phyloP scores from a whole-genome alignment of 805 yeast genomes.

The Ascoidea tarda region DNA sequence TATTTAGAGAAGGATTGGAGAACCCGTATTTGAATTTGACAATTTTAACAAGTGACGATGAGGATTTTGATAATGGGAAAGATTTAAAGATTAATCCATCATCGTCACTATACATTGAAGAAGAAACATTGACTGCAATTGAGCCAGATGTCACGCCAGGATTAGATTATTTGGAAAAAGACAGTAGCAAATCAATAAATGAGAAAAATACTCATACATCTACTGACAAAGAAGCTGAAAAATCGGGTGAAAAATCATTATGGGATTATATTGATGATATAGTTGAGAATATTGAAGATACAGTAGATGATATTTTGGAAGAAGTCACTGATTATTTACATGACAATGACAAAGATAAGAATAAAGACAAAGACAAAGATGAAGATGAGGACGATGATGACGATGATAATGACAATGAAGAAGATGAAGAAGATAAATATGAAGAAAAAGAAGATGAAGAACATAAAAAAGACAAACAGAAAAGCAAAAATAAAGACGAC shows the following conservation, averaged over 20 bases:
- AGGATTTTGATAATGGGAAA: conserved; percentile 7
- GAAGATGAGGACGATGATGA: conserved; percentile 10
- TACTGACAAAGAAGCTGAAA: conserved; percentile 1
- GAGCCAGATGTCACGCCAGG: background rate
- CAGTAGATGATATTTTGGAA: conserved; percentile 8
- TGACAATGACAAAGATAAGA: conserved; percentile 2
- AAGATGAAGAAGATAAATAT: conserved; percentile 12
- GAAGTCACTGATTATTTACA: conserved; percentile 14
- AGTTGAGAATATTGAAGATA: conserved; percentile 1
- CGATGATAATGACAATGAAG: conserved; percentile 3
- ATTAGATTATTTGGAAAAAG: conserved; percentile 1
- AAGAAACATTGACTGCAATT: background rate
- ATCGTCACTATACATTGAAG: background rate
- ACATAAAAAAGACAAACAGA: conserved; percentile 13
- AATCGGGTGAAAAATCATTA: conserved; percentile 1
- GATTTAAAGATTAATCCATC: conserved; percentile 9
- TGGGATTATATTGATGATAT: conserved; percentile 5
- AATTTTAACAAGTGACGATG: conserved; percentile 5
- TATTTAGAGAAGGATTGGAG: conserved; percentile 15
- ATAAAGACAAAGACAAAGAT: conserved; percentile 1
- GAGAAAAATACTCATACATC: background rate
- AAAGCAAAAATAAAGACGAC: conserved; percentile 7
- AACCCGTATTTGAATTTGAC: conserved; percentile 3
- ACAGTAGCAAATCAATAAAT: background rate
- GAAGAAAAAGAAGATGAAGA: conserved; percentile 10